Evolutionary conservation across 257 asterid genomes (phyloP).

Genomic region (Solanum pinnatisectum): DNA sequence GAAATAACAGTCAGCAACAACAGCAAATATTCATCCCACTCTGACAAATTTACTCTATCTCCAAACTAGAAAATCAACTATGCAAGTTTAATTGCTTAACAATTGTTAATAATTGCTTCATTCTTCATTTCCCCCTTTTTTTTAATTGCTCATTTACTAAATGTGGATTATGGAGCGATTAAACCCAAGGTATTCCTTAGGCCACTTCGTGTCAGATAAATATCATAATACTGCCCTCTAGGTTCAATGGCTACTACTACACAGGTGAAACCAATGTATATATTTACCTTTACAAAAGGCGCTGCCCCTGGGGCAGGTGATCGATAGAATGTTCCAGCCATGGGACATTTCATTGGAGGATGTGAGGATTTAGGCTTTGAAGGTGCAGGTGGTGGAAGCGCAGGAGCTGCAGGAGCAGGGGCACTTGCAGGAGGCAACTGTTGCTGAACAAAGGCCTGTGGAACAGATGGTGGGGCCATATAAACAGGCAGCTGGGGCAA

Average conservation of each 20-base stretch:
- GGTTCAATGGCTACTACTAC: neutral
- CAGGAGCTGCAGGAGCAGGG: slow-evolving; percentile 17
- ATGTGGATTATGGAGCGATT: neutral
- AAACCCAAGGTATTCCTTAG: neutral
- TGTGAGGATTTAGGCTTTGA: slow-evolving; percentile 41
- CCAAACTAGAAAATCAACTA: neutral
- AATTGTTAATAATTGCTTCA: neutral
- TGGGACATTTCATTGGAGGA: slow-evolving; percentile 61
- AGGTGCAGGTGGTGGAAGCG: slow-evolving; percentile 26
- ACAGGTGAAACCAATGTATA: neutral
- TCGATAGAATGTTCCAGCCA: slow-evolving; percentile 63
- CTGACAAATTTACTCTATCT: neutral
- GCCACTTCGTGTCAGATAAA: neutral
- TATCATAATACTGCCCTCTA: neutral
- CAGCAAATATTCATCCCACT: neutral
- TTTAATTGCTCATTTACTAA: neutral
- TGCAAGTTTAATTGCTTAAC: neutral
- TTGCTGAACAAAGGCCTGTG: slow-evolving; percentile 23
- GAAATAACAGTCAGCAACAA: neutral
- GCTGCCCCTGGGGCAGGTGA: slow-evolving; percentile 61
- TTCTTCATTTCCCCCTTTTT: neutral
- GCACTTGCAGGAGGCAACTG: slow-evolving; percentile 19
- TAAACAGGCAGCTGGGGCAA: slow-evolving; percentile 32
- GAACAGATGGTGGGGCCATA: slow-evolving; percentile 19
- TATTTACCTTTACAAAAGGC: slow-evolving; percentile 50